These are phyloP conservation scores for Monosporascus sp. DNA, from an alignment of 2,329 filamentous ascomycete genomes.

Conservation along the genomic window DNA sequence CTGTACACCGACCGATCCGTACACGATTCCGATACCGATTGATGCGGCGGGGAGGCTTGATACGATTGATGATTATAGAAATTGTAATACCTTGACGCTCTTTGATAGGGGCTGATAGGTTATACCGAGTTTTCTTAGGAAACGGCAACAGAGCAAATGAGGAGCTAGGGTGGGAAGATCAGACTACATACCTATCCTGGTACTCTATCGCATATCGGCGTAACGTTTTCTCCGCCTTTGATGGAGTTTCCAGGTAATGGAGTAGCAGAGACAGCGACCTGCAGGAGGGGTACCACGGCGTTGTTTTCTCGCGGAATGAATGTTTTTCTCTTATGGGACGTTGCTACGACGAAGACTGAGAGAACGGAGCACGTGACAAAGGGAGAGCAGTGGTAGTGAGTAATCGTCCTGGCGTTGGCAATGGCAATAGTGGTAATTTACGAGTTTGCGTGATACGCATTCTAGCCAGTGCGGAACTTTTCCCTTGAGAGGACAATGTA, in stretches of 20 bases:
- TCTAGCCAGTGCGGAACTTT: too few species aligned
- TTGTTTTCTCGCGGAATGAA: neutral
- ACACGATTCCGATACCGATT: constrained; percentile 9
- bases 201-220: neutral
- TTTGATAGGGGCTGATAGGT: constrained; percentile 7
- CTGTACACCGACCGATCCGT: constrained; percentile 1
- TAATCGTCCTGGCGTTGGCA: too few species aligned
- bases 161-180: neutral
- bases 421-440: too few species aligned
- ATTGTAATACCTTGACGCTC: constrained; percentile 11
- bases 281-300: neutral
- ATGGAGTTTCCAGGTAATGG: neutral
- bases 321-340: neutral
- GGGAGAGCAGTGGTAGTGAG: neutral
- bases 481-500: too few species aligned
- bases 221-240: neutral
- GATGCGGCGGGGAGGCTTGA: constrained; percentile 15
- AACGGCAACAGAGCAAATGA: constrained; percentile 1
- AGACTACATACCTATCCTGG: neutral
- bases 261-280: neutral
- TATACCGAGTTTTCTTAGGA: constrained; percentile 13
- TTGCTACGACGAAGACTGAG: neutral
- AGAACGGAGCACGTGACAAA: neutral
- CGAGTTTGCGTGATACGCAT: too few species aligned
- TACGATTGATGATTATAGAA: constrained; percentile 21